These are phyloP conservation scores for Stramenopiles sp. DNA, from an alignment of 352 stramenopile species.

Conservation along the genomic window DNA sequence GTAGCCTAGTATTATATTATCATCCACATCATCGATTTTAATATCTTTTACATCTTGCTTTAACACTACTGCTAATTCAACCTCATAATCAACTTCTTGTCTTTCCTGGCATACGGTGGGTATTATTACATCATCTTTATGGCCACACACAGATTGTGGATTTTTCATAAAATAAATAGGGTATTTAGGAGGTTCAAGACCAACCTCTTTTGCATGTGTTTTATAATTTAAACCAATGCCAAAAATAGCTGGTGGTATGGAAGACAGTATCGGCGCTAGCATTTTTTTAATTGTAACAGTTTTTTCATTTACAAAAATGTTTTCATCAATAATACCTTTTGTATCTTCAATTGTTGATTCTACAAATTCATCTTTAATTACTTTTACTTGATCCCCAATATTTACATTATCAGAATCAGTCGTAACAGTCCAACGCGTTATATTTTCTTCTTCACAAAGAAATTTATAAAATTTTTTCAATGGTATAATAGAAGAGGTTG, in stretches of 20 bases:
- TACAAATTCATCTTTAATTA: too few relatives aligned
- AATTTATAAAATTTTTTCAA: too few relatives aligned
- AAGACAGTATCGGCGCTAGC: too few relatives aligned
- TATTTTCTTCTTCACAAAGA: too few relatives aligned
- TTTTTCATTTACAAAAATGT: too few relatives aligned
- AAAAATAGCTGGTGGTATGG: constrained; percentile 52
- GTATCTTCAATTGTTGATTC: too few relatives aligned
- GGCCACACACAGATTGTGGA: constrained; percentile 45
- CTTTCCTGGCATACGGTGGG: constrained; percentile 26
- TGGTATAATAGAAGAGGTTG: too few relatives aligned
- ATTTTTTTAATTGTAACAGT: too few relatives aligned
- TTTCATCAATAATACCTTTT: too few relatives aligned
- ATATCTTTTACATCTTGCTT: constrained; percentile 53
- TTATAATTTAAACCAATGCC: constrained; percentile 68
- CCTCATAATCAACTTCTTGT: constrained; percentile 57
- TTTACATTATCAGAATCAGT: too few relatives aligned
- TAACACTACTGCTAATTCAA: constrained; percentile 61
- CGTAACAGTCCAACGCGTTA: too few relatives aligned
- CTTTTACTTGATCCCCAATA: too few relatives aligned
- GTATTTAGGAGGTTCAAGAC: not conserved
- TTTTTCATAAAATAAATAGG: constrained; percentile 64
- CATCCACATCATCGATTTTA: constrained; percentile 45
- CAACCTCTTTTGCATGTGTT: constrained; percentile 32
- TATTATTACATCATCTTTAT: constrained; percentile 46
- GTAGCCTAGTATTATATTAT: constrained; percentile 52